phyloP scores from a whole-genome alignment of 225 moss, liverwort and hornwort genomes.

The Marchantia paleacea region DNA sequence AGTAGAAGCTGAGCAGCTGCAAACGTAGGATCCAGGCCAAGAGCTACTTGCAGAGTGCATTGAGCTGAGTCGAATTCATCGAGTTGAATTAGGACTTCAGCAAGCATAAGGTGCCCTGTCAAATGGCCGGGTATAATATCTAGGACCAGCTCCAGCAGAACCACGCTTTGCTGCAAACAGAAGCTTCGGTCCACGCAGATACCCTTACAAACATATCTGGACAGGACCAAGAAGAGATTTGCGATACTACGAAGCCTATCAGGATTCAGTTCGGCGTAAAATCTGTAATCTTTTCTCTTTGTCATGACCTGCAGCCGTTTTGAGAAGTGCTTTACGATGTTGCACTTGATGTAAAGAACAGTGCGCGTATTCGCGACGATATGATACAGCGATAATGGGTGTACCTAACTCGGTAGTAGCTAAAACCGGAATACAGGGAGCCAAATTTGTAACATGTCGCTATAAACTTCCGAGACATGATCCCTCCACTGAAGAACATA shows the following conservation, averaged over 20 bases:
- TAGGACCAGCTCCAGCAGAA: slow-evolving; percentile 50
- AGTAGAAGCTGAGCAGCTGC: slow-evolving; percentile 60
- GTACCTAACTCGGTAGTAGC: background rate
- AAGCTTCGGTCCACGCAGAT: slow-evolving; percentile 50
- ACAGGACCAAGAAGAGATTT: slow-evolving; percentile 50
- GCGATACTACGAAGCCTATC: slow-evolving; percentile 62
- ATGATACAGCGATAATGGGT: background rate
- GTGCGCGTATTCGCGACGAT: background rate
- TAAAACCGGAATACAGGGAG: too few relatives aligned
- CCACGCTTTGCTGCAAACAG: slow-evolving; percentile 44
- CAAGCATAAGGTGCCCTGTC: slow-evolving; percentile 58
- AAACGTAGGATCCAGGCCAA: slow-evolving; percentile 49
- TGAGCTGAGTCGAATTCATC: slow-evolving; percentile 52
- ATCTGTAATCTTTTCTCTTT: slow-evolving; percentile 49
- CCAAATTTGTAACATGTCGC: too few relatives aligned
- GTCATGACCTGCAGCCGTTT: slow-evolving; percentile 41
- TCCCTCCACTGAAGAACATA: too few relatives aligned
- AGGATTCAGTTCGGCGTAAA: slow-evolving; percentile 54
- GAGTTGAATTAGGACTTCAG: slow-evolving; percentile 44
- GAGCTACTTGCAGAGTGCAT: slow-evolving; percentile 42
- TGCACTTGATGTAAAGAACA: background rate
- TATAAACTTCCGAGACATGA: too few relatives aligned
- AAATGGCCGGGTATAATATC: slow-evolving; percentile 52
- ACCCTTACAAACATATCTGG: slow-evolving; percentile 55
- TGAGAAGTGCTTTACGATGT: background rate